These are phyloP conservation scores for Crithidia fasciculata DNA, from an alignment of 208 protist genomes.

Conservation along the genomic window DNA sequence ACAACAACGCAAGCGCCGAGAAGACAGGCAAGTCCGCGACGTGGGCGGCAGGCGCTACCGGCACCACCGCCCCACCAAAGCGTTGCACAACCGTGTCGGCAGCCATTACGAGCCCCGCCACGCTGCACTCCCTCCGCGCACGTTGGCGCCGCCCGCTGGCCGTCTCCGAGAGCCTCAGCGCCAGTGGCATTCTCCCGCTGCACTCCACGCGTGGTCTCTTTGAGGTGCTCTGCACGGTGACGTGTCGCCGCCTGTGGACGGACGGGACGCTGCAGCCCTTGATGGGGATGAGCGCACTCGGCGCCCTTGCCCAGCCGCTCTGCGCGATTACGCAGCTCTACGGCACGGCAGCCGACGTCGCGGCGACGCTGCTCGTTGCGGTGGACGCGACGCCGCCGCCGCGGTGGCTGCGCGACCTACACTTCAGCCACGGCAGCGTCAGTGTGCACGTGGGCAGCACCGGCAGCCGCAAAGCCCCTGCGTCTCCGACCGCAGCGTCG, in stretches of 20 bases:
- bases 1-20: neutral
- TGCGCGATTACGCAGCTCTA: slow-evolving; percentile 20
- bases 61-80: neutral
- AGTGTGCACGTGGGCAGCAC: slow-evolving; percentile 1
- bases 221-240: slow-evolving; percentile 46
- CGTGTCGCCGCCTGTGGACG: slow-evolving; percentile 35
- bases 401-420: slow-evolving; percentile 18
- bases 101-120: neutral
- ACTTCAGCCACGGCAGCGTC: slow-evolving; percentile 20
- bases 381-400: slow-evolving; percentile 29
- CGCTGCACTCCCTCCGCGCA: slow-evolving; percentile 19
- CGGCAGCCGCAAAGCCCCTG: neutral
- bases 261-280: slow-evolving; percentile 34
- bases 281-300: slow-evolving; percentile 18
- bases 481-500: neutral
- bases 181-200: slow-evolving; percentile 38
- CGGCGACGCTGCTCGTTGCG: slow-evolving; percentile 23
- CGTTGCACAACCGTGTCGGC: neutral
- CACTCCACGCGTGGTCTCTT: slow-evolving; percentile 45
- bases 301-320: slow-evolving; percentile 15
- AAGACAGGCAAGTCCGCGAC: neutral
- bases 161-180: slow-evolving; percentile 21
- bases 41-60: neutral
- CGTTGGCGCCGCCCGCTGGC: slow-evolving; percentile 34
- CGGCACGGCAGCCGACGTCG: slow-evolving; percentile 6